Evolutionary conservation across 306 rosid genomes (phyloP), one percentile per base, ranked within the genome.

Genomic region (Alnus rubra): DNA sequence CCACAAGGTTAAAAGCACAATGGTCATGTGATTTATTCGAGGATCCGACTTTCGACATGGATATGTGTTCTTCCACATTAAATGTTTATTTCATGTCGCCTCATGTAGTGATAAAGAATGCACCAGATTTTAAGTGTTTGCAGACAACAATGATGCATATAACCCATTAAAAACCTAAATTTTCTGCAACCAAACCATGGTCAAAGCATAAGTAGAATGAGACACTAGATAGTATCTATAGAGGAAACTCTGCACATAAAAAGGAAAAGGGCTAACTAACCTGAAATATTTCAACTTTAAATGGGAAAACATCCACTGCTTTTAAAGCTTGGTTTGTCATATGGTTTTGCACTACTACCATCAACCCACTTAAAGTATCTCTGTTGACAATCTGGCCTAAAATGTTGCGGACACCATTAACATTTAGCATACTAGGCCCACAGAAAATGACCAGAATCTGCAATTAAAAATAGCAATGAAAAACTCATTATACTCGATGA

Each of bases 211-310:
- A 67, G 72, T 39, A 5, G 50, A 39, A 37, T 11, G 23, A 9
- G 51, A 18, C 50, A 8, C 1, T 0, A 0, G 51, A 42, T 67
- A 18, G 72, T 10, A n/a, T 67, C 44, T 2, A 1, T 10, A 47
- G 3, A 2, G 47, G 11, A 59, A 74, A 31, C n/a, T 31, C 45
- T 49, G 28, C 10, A 60, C 14, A 14, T 51, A 15, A 55, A 6
- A 19, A 4, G 59, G 23, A 1, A n/a, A 7, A n/a, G 8, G 67
- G 19, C 45, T 42, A 76, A 85, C 88, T 73, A 82, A 95, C 99
- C 98, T 93, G 98, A 68, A 95, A 95, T 45, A 91, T 86, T 81
- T 95, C 99, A 72, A 90, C 97, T 80, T 92, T 93, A 77, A 91
- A 89, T 2, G 85, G 51, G 47, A 89, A 82, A 52, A 76, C 55